Evolutionary conservation across 129 eudicot genomes (phyloP).

Genomic region (Dittrichia graveolens): DNA sequence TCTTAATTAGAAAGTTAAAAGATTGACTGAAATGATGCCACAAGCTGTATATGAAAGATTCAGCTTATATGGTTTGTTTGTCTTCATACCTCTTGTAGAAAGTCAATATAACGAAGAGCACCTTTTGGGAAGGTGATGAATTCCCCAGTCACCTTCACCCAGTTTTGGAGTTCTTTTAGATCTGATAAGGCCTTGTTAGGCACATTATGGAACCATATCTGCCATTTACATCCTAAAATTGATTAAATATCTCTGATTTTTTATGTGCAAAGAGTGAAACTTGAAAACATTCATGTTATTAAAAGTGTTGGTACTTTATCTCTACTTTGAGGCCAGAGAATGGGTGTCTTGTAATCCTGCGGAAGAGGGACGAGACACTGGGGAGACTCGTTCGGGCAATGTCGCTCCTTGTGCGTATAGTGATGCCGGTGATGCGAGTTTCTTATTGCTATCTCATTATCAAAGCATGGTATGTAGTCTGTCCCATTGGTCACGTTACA

Average conservation of each 20-base stretch:
- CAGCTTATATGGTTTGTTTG: not conserved
- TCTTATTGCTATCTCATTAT: constrained; percentile 36
- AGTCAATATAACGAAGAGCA: constrained; percentile 48
- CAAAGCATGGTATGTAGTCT: constrained; percentile 77
- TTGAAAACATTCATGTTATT: not conserved
- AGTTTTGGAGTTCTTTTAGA: constrained; percentile 50
- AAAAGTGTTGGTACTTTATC: constrained; percentile 39
- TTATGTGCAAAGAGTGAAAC: not conserved
- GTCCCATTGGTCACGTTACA: constrained; percentile 60
- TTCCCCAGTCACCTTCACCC: constrained; percentile 52
- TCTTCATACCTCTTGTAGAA: constrained; percentile 36
- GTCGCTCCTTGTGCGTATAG: constrained; percentile 41
- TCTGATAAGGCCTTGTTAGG: constrained; percentile 47
- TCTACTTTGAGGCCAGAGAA: constrained; percentile 61
- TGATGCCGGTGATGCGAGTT: not conserved
- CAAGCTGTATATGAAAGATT: not conserved
- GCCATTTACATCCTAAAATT: constrained; percentile 25
- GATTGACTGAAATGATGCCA: not conserved
- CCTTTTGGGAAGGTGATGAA: constrained; percentile 57
- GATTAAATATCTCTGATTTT: not conserved
- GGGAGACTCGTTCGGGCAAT: constrained; percentile 52
- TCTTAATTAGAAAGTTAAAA: constrained; percentile 3
- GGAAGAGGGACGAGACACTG: constrained; percentile 61
- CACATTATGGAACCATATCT: constrained; percentile 57
- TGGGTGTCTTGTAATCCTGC: constrained; percentile 41